These are phyloP conservation scores for Calonectria pseudoreteaudii DNA, from an alignment of 2,329 filamentous ascomycete species.

Conservation along the genomic window DNA sequence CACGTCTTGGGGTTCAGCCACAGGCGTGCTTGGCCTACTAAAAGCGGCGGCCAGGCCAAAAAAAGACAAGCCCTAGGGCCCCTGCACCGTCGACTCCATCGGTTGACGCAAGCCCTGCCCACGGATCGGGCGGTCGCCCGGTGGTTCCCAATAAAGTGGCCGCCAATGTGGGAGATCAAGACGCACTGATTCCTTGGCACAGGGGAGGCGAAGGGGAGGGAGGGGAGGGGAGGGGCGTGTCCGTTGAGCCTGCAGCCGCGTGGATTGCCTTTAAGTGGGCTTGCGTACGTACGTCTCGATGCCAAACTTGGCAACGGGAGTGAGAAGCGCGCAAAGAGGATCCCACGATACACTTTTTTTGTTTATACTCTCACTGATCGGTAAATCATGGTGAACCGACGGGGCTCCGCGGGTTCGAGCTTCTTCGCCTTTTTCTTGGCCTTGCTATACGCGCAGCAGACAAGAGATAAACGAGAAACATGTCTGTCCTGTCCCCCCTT, in stretches of 20 bases:
- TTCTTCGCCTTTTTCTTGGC: neutral
- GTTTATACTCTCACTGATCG: neutral
- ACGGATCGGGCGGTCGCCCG: slow-evolving; percentile 33
- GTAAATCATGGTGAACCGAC: neutral
- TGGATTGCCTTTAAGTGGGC: slow-evolving; percentile 4
- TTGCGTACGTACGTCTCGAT: slow-evolving; percentile 14
- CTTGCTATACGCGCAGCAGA: neutral
- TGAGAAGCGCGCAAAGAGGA: neutral
- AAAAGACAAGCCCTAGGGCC: neutral
- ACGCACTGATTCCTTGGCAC: neutral
- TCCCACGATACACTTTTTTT: neutral
- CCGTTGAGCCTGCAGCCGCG: neutral
- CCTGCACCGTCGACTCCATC: neutral
- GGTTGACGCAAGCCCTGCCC: slow-evolving; percentile 31
- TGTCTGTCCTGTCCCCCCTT: neutral
- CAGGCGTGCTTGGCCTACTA: neutral
- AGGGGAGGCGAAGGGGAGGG: no score
- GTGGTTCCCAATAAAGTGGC: slow-evolving; percentile 9
- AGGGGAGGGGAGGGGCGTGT: no score
- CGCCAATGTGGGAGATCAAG: slow-evolving; percentile 5
- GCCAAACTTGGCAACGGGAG: neutral
- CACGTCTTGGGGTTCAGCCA: neutral
- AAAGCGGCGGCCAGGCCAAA: neutral
- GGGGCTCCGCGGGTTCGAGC: neutral
- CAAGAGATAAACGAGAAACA: neutral